These are phyloP conservation scores for Fusarium verticillioides DNA, from an alignment of 2,329 filamentous ascomycete species.

Conservation along the genomic window DNA sequence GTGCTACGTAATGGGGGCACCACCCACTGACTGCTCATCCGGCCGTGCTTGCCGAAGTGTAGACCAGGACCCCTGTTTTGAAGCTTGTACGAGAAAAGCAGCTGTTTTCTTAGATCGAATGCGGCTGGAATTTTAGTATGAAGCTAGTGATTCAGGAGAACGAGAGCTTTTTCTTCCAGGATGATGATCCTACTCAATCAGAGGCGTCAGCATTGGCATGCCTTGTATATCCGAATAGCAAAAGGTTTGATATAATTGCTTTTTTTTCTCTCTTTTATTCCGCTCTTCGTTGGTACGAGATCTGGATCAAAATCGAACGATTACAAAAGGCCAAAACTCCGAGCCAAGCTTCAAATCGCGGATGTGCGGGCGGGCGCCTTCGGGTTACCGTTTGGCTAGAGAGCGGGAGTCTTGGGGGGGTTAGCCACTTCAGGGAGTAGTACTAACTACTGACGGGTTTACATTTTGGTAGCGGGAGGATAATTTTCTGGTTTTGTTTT, in stretches of 20 bases:
- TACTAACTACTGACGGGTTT: not conserved
- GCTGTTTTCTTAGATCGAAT: not conserved
- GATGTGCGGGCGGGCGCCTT: not conserved
- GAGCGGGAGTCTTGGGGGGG: not conserved
- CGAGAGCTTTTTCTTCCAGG: not conserved
- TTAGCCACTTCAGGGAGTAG: not conserved
- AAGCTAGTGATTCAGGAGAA: slow-evolving; percentile 1
- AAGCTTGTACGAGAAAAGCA: slow-evolving; percentile 13
- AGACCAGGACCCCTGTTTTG: not conserved
- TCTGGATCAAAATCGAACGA: not conserved
- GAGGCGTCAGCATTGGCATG: not conserved
- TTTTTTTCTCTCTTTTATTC: not conserved
- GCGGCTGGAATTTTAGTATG: not conserved
- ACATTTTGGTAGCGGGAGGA: not conserved
- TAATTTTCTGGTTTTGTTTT: not conserved
- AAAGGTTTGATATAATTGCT: not conserved
- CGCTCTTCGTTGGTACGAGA: not conserved
- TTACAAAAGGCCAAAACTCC: not conserved
- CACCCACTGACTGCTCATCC: not conserved
- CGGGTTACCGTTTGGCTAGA: slow-evolving; percentile 1
- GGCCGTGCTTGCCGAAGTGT: not conserved
- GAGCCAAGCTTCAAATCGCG: not conserved
- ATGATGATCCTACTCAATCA: not conserved
- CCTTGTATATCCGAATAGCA: not conserved
- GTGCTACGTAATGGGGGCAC: not conserved